Evolutionary conservation across 1,284 basidiomycete genomes (phyloP).

Genomic region (Salmacisia buchloeana): DNA sequence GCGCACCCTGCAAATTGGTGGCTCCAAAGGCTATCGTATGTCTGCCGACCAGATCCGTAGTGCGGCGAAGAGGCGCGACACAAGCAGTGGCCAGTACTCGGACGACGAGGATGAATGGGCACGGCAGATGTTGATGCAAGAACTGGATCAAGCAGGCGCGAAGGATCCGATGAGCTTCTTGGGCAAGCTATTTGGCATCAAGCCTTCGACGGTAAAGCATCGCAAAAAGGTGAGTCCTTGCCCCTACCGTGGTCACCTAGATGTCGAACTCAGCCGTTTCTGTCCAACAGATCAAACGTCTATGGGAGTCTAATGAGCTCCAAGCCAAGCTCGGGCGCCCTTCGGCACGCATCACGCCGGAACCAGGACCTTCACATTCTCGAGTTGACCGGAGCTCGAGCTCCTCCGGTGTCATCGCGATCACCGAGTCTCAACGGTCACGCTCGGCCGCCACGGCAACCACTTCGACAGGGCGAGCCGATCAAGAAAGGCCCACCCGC

Average conservation of each 20-base stretch:
- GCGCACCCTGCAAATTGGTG: slow-evolving; percentile 29
- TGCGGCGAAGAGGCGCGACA: slow-evolving; percentile 25
- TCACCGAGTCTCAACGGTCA: neutral
- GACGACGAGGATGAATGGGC: slow-evolving; percentile 12
- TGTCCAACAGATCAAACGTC: neutral
- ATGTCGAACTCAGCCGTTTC: neutral
- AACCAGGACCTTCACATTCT: neutral
- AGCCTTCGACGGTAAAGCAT: slow-evolving; percentile 64
- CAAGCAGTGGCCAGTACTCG: slow-evolving; percentile 10
- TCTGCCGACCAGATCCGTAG: slow-evolving; percentile 17
- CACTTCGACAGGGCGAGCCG: too few relatives aligned
- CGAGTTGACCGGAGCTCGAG: slow-evolving; percentile 27
- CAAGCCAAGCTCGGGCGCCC: neutral
- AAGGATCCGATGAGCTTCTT: slow-evolving; percentile 65
- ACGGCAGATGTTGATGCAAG: slow-evolving; percentile 20
- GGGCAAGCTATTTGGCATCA: slow-evolving; percentile 71
- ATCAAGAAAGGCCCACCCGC: too few relatives aligned
- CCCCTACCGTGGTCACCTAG: neutral
- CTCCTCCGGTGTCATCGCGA: neutral
- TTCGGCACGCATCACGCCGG: neutral
- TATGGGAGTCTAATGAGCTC: slow-evolving; percentile 7
- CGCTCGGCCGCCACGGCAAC: neutral
- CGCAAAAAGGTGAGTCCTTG: slow-evolving; percentile 22
- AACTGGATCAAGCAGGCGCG: neutral
- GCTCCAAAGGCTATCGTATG: slow-evolving; percentile 9